Conservation (phyloP, 345 rosid species). For the Raphanus sativus region DNA sequence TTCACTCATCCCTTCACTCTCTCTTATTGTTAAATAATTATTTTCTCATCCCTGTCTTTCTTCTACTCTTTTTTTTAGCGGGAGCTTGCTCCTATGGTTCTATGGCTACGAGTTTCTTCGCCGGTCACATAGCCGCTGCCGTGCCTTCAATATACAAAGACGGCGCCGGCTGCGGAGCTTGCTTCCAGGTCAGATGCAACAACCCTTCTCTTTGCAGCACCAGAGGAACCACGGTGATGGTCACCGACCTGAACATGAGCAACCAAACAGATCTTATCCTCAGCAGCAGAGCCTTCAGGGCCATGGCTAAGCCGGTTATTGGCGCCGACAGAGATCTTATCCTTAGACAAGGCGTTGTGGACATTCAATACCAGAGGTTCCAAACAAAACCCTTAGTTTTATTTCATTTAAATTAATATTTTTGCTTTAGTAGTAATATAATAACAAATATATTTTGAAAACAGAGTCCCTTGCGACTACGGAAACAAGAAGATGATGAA, state of each 20-base stretch:
- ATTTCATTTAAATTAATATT: too few relatives aligned
- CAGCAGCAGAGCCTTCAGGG: constrained; percentile 77
- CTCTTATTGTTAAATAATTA: not conserved
- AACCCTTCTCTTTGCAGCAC: constrained; percentile 52
- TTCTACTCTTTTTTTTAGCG: constrained; percentile 45
- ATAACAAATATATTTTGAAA: not conserved
- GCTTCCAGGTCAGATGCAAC: constrained; percentile 91
- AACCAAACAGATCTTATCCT: constrained; percentile 77
- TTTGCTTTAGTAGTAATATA: too few relatives aligned
- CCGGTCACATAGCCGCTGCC: constrained; percentile 75
- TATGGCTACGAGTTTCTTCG: constrained; percentile 56
- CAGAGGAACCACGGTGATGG: constrained; percentile 62
- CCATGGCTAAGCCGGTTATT: constrained; percentile 57
- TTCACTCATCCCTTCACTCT: not conserved
- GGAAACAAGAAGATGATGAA: constrained; percentile 65
- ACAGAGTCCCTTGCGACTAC: constrained; percentile 86
- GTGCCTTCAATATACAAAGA: constrained; percentile 71
- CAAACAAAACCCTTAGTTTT: not conserved
- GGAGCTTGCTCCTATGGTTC: constrained; percentile 95
- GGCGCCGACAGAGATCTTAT: constrained; percentile 51
- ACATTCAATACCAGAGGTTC: constrained; percentile 78
- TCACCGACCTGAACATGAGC: constrained; percentile 63
- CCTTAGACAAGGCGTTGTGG: constrained; percentile 62
- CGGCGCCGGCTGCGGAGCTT: constrained; percentile 93
- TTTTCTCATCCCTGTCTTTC: constrained; percentile 25